Conservation (phyloP, 768 basidiomycete species). For the Kwoniella europaea region DNA sequence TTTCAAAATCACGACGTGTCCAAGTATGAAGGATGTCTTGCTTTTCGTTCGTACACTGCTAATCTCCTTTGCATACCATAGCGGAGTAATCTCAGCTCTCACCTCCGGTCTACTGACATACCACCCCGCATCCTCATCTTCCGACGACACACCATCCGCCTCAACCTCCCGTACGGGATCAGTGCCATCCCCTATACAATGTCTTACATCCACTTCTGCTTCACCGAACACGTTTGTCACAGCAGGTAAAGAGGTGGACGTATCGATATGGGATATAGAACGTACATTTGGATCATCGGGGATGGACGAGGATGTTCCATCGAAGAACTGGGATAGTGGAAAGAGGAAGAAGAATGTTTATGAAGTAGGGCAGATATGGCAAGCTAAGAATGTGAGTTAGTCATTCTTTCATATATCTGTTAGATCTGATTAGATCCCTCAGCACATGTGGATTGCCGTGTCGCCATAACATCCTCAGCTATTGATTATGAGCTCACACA, state of each 20-base stretch:
- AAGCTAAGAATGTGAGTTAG: conserved; percentile 55
- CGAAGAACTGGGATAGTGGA: conserved; percentile 18
- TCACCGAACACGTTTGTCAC: conserved; percentile 38
- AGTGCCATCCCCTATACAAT: conserved; percentile 34
- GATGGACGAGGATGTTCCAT: conserved; percentile 27
- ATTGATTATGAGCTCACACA: neutral
- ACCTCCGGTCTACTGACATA: conserved; percentile 27
- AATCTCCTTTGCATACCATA: conserved; percentile 6
- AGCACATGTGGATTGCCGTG: no score
- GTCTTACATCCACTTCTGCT: conserved; percentile 32
- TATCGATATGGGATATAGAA: conserved; percentile 54
- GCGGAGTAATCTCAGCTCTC: conserved; percentile 40
- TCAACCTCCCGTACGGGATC: conserved; percentile 2
- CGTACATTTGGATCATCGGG: conserved; percentile 37
- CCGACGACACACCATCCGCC: neutral
- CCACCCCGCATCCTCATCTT: conserved; percentile 7
- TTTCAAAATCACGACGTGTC: no score
- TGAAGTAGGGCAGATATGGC: conserved; percentile 53
- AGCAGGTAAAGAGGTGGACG: conserved; percentile 56
- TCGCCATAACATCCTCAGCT: no score
- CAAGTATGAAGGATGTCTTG: no score
- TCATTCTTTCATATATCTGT: no score
- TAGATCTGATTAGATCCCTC: no score
- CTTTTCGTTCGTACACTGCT: neutral
- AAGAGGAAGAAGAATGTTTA: conserved; percentile 54